Evolutionary conservation across 2,329 filamentous ascomycete species (phyloP), one percentile per base, ranked within the genome.

Genomic region (Ilyonectria robusta): DNA sequence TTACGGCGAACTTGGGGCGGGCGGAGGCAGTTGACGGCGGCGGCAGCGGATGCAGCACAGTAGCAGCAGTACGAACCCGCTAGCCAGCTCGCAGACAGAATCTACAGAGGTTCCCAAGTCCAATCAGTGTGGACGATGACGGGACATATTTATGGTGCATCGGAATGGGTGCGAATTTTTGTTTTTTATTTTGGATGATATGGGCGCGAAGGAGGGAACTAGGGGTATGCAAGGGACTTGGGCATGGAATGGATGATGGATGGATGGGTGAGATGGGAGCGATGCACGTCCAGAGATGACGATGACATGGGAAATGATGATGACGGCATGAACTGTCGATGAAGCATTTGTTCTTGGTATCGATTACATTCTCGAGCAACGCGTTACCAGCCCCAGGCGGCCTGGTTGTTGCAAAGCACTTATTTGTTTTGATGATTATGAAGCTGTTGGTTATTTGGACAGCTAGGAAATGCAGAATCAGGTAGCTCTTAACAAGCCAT

Each of bases 301-400:
- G 71, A 75, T 70, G 73, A 64, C 72, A 74, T 67, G 73, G 71
- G 64, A 70, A 71, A 72, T 72, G 68, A 75, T 75, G 73, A 75
- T 71, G 73, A 75, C 61, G 66, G 66, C 62, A 73, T 47, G 70
- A 72, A 70, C 69, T 72, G 71, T 74, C 70, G 59, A 72, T 70
- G 71, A 75, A 68, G 57, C 67, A 68, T 73, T 70, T 74, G 63
- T 48, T 69, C 71, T 65, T 66, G 61, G 68, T 65, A 51, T 15
- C 42, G 54, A 61, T 63, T 68, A 59, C 63, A 73, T 75, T 75
- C 73, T 73, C 70, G 35, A 59, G 69, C 55, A 65, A 62, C 68
- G 57, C 58, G 63, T 54, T 29, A 56, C 66, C 68, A 71, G 72
- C 59, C 70, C 73, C 73, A 62, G 71, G 73, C 47, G 73, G 73